A percentile compares a stretch with the other conserved stretches of the same genome.
These are phyloP conservation scores for Coemansia sp. DNA, from an alignment of 192 early-diverging fungal species.

Conservation along the genomic window DNA sequence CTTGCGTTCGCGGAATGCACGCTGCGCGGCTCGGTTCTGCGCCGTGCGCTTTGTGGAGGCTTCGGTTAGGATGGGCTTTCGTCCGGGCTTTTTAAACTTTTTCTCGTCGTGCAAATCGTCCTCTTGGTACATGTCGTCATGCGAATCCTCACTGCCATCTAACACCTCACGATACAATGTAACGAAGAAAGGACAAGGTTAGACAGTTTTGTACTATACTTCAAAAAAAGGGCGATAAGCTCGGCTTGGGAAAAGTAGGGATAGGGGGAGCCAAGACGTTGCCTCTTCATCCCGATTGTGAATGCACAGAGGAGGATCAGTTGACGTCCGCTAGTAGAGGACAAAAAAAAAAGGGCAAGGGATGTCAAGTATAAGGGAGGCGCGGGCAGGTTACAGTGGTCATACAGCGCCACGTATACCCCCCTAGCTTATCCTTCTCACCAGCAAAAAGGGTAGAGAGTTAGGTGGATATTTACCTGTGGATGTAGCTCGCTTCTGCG, in stretches of 20 bases:
- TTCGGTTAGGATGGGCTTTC: slow-evolving; percentile 65
- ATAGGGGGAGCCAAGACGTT: not conserved
- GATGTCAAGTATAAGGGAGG: not conserved
- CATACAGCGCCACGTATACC: not conserved
- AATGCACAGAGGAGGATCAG: slow-evolving; percentile 2
- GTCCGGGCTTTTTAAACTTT: slow-evolving; percentile 62
- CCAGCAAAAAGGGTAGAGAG: not conserved
- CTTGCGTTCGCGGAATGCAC: slow-evolving; percentile 87
- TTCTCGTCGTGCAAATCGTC: slow-evolving; percentile 57
- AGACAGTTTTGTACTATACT: not conserved
- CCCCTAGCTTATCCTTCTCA: too few species aligned
- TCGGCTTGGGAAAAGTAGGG: not conserved
- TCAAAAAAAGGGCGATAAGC: not conserved
- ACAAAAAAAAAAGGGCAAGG: not conserved
- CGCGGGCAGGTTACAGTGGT: not conserved
- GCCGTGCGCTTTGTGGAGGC: slow-evolving; percentile 72
- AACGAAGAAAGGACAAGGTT: not conserved
- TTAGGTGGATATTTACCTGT: slow-evolving; percentile 17
- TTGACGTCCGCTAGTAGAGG: not conserved
- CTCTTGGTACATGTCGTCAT: slow-evolving; percentile 57
- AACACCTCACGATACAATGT: slow-evolving; percentile 4
- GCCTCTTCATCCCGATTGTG: not conserved
- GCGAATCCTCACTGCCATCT: slow-evolving; percentile 39
- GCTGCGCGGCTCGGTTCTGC: slow-evolving; percentile 89
- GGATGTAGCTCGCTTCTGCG: slow-evolving; percentile 32